phyloP scores from a whole-genome alignment of 352 stramenopile species.

The Phytophthora palmivora region DNA sequence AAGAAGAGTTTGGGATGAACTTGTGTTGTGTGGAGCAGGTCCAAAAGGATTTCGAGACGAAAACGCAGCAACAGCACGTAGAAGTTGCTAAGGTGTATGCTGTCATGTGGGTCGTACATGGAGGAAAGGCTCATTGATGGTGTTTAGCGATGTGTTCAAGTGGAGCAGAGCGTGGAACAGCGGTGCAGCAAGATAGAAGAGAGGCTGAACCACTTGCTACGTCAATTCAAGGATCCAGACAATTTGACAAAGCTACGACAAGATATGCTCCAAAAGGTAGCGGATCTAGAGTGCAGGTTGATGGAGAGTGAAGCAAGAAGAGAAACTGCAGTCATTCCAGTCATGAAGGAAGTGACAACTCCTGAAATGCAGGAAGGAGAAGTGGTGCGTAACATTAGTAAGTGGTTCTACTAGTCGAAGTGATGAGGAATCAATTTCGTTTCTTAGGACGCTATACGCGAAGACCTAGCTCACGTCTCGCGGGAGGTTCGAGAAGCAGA shows the following conservation, averaged over 20 bases:
- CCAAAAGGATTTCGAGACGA: constrained; percentile 2
- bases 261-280: constrained; percentile 21
- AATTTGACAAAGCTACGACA: constrained; percentile 19
- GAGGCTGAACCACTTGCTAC: constrained; percentile 4
- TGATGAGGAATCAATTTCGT: neutral
- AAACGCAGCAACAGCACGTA: constrained; percentile 5
- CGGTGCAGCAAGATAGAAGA: constrained; percentile 11
- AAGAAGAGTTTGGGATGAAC: neutral
- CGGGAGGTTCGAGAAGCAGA: constrained; percentile 29
- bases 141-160: constrained; percentile 15
- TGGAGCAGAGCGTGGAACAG: constrained; percentile 16
- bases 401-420: neutral
- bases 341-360: constrained; percentile 16
- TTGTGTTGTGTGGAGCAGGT: constrained; percentile 3
- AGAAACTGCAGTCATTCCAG: constrained; percentile 2
- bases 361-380: constrained; percentile 13
- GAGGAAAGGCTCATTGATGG: neutral
- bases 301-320: constrained; percentile 15
- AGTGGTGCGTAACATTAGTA: constrained; percentile 9
- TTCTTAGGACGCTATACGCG: constrained; percentile 15
- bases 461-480: constrained; percentile 12
- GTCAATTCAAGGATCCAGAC: constrained; percentile 21
- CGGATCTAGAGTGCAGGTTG: constrained; percentile 6
- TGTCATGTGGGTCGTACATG: neutral
- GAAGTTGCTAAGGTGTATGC: constrained; percentile 4